These are phyloP conservation scores for Caryocar brasiliense DNA, from an alignment of 441 rosid genomes.

Conservation along the genomic window DNA sequence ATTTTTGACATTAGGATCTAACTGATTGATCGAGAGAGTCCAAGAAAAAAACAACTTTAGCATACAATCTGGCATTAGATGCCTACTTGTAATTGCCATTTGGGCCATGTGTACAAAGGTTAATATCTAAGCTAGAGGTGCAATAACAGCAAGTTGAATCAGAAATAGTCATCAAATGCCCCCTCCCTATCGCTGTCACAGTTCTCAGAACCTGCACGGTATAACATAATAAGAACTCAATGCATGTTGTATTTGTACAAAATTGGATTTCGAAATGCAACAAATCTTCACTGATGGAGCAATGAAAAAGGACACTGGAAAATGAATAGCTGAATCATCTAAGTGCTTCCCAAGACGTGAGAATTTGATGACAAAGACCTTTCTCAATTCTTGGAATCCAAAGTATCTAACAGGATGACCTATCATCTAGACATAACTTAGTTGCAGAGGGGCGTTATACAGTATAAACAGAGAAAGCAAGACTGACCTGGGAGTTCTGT, in stretches of 20 bases:
- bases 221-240: too few relatives aligned
- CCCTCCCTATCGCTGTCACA: slow-evolving; percentile 47
- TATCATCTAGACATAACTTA: not conserved
- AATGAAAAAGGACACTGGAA: not conserved
- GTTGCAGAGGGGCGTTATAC: slow-evolving; percentile 9
- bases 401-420: not conserved
- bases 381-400: not conserved
- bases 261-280: not conserved
- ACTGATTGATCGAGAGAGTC: slow-evolving; percentile 9
- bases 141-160: slow-evolving; percentile 17
- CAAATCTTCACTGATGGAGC: not conserved
- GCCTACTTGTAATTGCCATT: slow-evolving; percentile 5
- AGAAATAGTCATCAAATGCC: slow-evolving; percentile 78
- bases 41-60: not conserved
- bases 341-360: not conserved
- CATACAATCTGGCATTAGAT: not conserved
- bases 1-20: not conserved
- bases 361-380: not conserved
- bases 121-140: slow-evolving; percentile 6
- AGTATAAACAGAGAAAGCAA: slow-evolving; percentile 9
- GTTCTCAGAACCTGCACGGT: slow-evolving; percentile 48
- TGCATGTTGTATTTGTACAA: too few relatives aligned
- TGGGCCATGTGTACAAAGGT: not conserved
- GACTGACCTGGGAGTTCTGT: slow-evolving; percentile 52
- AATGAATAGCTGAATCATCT: not conserved